Conservation (phyloP, 2,329 filamentous ascomycete species). For the Apiospora pterosperma region DNA sequence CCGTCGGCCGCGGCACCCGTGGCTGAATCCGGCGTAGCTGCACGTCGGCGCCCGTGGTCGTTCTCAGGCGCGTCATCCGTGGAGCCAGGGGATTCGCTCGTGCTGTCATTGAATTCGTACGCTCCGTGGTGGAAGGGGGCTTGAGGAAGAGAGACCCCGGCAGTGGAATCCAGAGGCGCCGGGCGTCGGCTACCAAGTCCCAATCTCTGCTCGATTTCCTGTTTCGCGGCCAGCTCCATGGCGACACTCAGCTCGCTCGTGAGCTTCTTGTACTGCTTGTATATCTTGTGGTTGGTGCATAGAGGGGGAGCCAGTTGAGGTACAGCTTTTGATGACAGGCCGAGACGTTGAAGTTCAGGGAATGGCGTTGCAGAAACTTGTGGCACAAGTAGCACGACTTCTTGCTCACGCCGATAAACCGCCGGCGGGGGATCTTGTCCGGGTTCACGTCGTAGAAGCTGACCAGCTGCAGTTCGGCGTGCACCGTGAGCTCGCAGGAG, state of each 20-base stretch:
- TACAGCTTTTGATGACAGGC: conserved; percentile 25
- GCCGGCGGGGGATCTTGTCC: conserved; percentile 12
- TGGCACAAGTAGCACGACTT: conserved; percentile 23
- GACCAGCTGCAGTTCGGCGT: conserved; percentile 22
- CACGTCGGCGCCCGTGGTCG: not conserved
- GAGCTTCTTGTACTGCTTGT: not conserved
- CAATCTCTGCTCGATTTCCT: not conserved
- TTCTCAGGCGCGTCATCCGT: not conserved
- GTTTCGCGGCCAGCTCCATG: not conserved
- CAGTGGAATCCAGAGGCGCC: not conserved
- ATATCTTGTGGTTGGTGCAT: conserved; percentile 1
- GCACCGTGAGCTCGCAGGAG: conserved; percentile 14
- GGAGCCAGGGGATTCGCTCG: not conserved
- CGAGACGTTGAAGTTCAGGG: conserved; percentile 15
- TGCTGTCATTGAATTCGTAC: not conserved
- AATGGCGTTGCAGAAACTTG: conserved; percentile 17
- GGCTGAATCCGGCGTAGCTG: not conserved
- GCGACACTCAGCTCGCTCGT: not conserved
- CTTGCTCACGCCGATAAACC: conserved; percentile 24
- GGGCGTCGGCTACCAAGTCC: not conserved
- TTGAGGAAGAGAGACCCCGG: not conserved
- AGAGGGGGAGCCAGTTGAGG: conserved; percentile 16
- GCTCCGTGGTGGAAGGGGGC: not conserved
- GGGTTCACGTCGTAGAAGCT: conserved; percentile 21
- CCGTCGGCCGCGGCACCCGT: not conserved